Base-by-base conservation (phyloP, 73 alveolate genomes). In the Symbiodinium pilosum region DNA sequence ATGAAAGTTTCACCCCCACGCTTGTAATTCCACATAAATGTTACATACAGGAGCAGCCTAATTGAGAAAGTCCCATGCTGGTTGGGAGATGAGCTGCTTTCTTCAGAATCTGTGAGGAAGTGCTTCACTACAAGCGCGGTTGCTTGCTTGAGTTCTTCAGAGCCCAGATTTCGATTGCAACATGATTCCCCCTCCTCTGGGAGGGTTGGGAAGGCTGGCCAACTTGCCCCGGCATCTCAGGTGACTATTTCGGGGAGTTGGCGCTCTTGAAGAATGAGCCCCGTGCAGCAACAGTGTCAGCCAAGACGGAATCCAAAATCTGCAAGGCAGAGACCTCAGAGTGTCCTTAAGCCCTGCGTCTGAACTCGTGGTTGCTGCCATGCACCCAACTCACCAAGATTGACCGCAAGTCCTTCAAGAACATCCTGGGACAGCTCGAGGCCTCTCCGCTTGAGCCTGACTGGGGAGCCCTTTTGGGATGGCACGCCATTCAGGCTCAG, bases 221-320 rank as follows among this genome's bases (percentile, higher is more conserved):
- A 5, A 0, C 73, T 24, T 51, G 68, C 68, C 68, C 30, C 73
- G 14, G 81, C 77, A 64, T 21, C 0, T 77, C 51, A 77, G 97
- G 99, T n/a, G 99, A 92, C 99, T 99, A 92, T 95, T 99, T 99
- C 47, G 99, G 99, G 43, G 99, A 99, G 88, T 93, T 99, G 28
- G 99, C 99, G 69, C 93, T 99, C 43, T 87, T 99, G 64, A 99
- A 94, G 96, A 99, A 99, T 47, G 99, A 99, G 87, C 99, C 99
- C 47, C 97, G 99, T 41, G 99, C 99, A 16, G 99, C 99, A 39
- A 85, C 99, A 32, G 97, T 91, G 83, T 85, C 77, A 56, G 97
- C 97, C 30, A 91, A 91, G 97, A 91, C 97, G n/a, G 97, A 68
- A 43, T 59, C 97, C 42, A 91, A 69, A 81, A 39, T 91, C 36